A percentile compares a stretch with the other conserved stretches of the same genome.
phyloP scores from a whole-genome alignment of 1,284 basidiomycete species.

The Fomitopsis schrenkii region DNA sequence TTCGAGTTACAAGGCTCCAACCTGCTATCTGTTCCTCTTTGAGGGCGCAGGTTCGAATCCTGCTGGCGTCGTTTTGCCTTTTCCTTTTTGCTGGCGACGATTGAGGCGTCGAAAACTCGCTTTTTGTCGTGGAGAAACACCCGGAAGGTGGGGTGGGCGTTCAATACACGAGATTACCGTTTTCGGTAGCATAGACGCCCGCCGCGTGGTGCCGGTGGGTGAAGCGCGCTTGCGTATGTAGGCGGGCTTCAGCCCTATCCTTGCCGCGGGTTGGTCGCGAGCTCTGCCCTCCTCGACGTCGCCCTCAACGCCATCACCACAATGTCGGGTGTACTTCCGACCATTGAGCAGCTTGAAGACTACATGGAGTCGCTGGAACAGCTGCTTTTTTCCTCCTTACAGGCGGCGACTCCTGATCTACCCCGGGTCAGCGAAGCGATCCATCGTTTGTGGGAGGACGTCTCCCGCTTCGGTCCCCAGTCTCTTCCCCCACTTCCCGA shows the following conservation, averaged over 20 bases:
- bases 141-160: not conserved
- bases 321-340: conserved; percentile 29
- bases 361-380: conserved; percentile 67
- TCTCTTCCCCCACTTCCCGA: conserved; percentile 58
- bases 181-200: not conserved
- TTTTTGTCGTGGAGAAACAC: not conserved
- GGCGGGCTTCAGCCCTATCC: not conserved
- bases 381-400: conserved; percentile 54
- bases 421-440: conserved; percentile 60
- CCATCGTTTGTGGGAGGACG: conserved; percentile 71
- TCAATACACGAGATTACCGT: not conserved
- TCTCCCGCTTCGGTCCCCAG: conserved; percentile 72
- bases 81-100: not conserved
- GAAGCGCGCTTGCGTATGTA: not conserved
- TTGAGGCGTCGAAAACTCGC: not conserved
- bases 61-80: conserved; percentile 50
- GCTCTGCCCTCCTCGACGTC: not conserved
- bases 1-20: not conserved
- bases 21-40: conserved; percentile 44
- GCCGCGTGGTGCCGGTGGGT: not conserved
- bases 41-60: conserved; percentile 71
- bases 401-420: conserved; percentile 53
- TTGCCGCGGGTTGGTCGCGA: not conserved
- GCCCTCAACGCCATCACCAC: not conserved
- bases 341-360: conserved; percentile 65